phyloP scores from a whole-genome alignment of 257 asterid species.

The Osmanthus fragrans region DNA sequence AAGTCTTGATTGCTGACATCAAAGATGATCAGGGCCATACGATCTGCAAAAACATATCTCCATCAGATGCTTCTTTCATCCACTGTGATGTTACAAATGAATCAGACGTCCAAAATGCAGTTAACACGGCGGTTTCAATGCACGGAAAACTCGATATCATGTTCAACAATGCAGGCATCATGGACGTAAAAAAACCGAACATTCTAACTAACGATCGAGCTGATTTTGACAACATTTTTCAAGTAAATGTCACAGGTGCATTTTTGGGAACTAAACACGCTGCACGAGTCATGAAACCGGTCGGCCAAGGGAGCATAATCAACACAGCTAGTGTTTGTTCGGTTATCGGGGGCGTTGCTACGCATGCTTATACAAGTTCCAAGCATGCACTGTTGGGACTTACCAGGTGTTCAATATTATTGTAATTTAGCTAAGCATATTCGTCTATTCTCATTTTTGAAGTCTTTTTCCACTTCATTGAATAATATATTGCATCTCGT shows the following conservation, averaged over 20 bases:
- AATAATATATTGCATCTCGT: neutral
- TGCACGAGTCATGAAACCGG: constrained; percentile 26
- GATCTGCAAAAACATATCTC: constrained; percentile 14
- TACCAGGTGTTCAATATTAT: neutral
- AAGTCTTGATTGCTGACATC: constrained; percentile 35
- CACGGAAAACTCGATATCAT: constrained; percentile 33
- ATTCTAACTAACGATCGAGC: neutral
- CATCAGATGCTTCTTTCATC: constrained; percentile 18
- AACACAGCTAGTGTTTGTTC: constrained; percentile 21
- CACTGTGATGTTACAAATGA: constrained; percentile 32
- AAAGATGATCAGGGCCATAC: constrained; percentile 23
- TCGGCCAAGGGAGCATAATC: constrained; percentile 16
- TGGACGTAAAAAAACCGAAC: neutral
- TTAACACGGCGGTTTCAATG: constrained; percentile 7
- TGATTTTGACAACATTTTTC: constrained; percentile 17
- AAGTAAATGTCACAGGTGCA: constrained; percentile 17
- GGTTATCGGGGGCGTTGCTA: constrained; percentile 14
- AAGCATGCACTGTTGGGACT: constrained; percentile 32
- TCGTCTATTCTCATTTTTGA: neutral
- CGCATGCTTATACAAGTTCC: constrained; percentile 21
- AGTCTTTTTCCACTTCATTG: neutral
- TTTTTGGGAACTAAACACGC: constrained; percentile 32
- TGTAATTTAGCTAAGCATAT: neutral
- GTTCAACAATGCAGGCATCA: constrained; percentile 37
- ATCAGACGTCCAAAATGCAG: constrained; percentile 19